Conservation (phyloP, 345 rosid species). For the Murraya paniculata region DNA sequence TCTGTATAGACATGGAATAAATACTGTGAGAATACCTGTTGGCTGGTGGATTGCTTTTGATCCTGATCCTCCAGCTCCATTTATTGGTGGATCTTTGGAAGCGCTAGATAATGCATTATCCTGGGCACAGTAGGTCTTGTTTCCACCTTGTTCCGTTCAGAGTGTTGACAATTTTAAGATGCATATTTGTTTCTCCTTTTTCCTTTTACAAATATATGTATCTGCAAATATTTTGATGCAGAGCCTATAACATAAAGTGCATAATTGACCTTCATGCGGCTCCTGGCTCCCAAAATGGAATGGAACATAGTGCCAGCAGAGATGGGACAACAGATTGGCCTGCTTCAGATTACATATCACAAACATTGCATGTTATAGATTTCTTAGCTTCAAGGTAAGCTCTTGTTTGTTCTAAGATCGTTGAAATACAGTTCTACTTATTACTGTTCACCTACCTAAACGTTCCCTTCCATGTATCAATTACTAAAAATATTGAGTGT, state of each 20-base stretch:
- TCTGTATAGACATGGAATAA: slow-evolving; percentile 57
- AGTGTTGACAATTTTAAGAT: background rate
- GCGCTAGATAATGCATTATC: slow-evolving; percentile 69
- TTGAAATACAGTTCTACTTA: background rate
- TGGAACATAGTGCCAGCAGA: slow-evolving; percentile 77
- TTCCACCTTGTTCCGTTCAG: slow-evolving; percentile 12
- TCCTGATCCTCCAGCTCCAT: slow-evolving; percentile 71
- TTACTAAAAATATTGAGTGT: background rate
- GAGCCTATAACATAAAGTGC: slow-evolving; percentile 62
- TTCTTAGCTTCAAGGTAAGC: slow-evolving; percentile 68
- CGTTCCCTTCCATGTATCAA: background rate
- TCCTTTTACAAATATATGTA: slow-evolving; percentile 2
- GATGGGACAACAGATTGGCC: slow-evolving; percentile 67
- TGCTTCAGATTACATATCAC: slow-evolving; percentile 45
- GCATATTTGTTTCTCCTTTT: background rate
- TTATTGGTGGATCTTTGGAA: slow-evolving; percentile 56
- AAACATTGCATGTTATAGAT: slow-evolving; percentile 59
- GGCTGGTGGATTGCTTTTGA: slow-evolving; percentile 88
- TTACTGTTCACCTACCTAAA: background rate
- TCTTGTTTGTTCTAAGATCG: background rate
- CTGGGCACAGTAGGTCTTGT: slow-evolving; percentile 65
- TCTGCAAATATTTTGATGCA: slow-evolving; percentile 32
- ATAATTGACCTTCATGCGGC: slow-evolving; percentile 85
- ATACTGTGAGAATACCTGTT: slow-evolving; percentile 69
- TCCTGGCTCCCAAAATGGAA: slow-evolving; percentile 79